Conservation (phyloP, 129 eudicot genomes). For the Saussurea involucrata region DNA sequence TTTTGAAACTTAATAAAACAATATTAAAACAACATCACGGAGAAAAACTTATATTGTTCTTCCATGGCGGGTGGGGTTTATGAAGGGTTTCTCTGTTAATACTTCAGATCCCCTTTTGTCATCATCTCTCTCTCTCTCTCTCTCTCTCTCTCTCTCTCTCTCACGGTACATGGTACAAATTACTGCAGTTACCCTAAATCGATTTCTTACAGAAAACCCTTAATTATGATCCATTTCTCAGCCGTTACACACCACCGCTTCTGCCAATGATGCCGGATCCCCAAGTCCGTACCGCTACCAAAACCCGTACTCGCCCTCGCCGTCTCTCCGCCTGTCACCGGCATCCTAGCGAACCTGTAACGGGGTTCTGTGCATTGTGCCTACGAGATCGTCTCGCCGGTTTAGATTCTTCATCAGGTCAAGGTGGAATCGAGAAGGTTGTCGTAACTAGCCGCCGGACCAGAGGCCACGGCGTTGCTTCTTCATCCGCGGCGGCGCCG, state of each 20-base stretch:
- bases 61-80: conserved; percentile 30
- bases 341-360: conserved; percentile 68
- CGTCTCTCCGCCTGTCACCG: conserved; percentile 82
- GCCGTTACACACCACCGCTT: conserved; percentile 7
- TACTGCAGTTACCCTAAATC: conserved; percentile 16
- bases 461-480: conserved; percentile 16
- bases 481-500: conserved; percentile 27
- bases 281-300: conserved; percentile 39
- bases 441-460: conserved; percentile 16
- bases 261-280: conserved; percentile 34
- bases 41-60: background rate
- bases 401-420: conserved; percentile 33
- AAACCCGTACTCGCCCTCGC: conserved; percentile 47
- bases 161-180: conserved; percentile 11
- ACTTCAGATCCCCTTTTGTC: conserved; percentile 18
- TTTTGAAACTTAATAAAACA: background rate
- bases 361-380: conserved; percentile 90
- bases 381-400: conserved; percentile 85
- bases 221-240: conserved; percentile 20
- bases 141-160: background rate
- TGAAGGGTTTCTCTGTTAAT: conserved; percentile 37
- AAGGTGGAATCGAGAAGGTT: conserved; percentile 12
- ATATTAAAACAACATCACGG: conserved; percentile 8
- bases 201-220: conserved; percentile 14
- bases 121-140: background rate